Base-by-base conservation (phyloP, 2,329 filamentous ascomycete genomes). In the Aspergillus fischeri region DNA sequence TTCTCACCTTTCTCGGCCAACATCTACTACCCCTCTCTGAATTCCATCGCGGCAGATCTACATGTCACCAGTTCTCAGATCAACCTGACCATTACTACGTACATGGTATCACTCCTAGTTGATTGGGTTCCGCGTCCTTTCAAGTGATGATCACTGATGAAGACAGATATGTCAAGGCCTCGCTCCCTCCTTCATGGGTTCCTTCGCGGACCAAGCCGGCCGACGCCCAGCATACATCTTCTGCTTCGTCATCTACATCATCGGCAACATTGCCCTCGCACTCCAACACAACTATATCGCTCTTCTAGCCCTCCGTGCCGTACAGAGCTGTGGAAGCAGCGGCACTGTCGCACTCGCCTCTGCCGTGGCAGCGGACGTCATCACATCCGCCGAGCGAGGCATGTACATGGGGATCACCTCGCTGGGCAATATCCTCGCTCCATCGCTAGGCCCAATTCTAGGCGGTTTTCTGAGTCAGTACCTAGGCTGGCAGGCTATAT, bases 401-500 rank as follows among this genome's bases (percentile, higher is more conserved):
- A 65, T 65, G 3, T 78, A 74, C 56, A 76, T 80, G 66, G 78
- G 75, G 0, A 58, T 69, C 38, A 62, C 68, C 2, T 65, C 66
- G 7, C 51, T 71, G 1, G 70, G 67, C 1, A 68, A 65, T 20
- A 66, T 72, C 20, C 68, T 81, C 21, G 78, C 75, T 0, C 79
- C 79, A 5, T 77, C 79, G 0, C 58, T 83, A 8, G 80, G 78
- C 0, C 81, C 82, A 0, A 74, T 81, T 0, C 75, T 84, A 25
- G 81, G 81, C 0, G 82, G 81, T 7, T 65, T 77, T 0, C 59
- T 84, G 0, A 72, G 76, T 0, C 75, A 79, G 50, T 73, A 74
- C 44, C 62, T 83, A 0, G 81, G 80, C 0, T 84, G 81, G 81
- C 69, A 75, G 42, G 73, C 74, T 1, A 77, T 83, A 6, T 84